Evolutionary conservation across 116 monocot species (phyloP).

Genomic region (Dioscorea cayenensis): DNA sequence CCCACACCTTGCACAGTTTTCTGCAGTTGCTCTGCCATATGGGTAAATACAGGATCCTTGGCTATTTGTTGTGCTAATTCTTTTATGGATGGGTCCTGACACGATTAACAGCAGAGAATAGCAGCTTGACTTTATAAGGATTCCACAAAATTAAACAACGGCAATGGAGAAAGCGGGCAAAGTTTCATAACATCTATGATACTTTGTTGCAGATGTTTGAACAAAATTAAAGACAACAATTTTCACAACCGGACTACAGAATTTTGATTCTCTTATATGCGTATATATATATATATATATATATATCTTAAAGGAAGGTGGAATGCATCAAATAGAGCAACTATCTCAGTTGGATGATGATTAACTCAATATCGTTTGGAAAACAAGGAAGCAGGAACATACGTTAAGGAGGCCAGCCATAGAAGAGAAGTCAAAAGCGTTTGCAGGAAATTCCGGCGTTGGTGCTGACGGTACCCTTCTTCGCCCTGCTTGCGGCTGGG

Average conservation of each 20-base stretch:
- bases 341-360: background rate
- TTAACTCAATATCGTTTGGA: background rate
- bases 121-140: too few relatives aligned
- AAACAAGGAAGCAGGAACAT: background rate
- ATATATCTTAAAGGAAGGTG: background rate
- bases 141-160: background rate
- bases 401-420: constrained; percentile 25
- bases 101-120: background rate
- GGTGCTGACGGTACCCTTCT: background rate
- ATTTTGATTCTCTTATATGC: too few relatives aligned
- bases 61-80: constrained; percentile 51
- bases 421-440: constrained; percentile 18
- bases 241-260: too few relatives aligned
- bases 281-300: background rate
- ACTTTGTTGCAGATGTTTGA: too few relatives aligned
- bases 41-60: constrained; percentile 49
- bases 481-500: constrained; percentile 6
- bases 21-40: constrained; percentile 54
- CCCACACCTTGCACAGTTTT: constrained; percentile 30
- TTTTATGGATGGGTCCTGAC: constrained; percentile 49
- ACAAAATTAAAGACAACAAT: too few relatives aligned
- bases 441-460: constrained; percentile 6
- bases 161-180: background rate
- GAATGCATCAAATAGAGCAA: background rate
- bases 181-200: too few relatives aligned